Evolutionary conservation across 768 basidiomycete species (phyloP).

Genomic region (Mycena filopes): DNA sequence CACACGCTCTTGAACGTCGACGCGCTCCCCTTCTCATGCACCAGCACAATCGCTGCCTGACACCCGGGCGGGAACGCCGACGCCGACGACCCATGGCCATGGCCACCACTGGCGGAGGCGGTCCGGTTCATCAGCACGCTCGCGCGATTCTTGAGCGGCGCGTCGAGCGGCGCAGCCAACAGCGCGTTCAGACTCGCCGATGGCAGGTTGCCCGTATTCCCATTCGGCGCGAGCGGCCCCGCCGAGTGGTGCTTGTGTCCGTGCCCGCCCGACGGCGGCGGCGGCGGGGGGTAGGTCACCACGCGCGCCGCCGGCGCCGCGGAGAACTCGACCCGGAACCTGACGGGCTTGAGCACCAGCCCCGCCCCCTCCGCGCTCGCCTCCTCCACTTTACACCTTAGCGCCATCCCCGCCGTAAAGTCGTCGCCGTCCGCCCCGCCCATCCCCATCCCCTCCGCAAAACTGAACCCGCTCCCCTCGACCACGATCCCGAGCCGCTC

Average conservation of each 20-base stretch:
- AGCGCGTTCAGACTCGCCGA: conserved; percentile 29
- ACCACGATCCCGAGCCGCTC: conserved; percentile 72
- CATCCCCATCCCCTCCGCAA: conserved; percentile 37
- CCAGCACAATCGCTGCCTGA: conserved; percentile 75
- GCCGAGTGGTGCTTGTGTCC: conserved; percentile 39
- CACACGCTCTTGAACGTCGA: conserved; percentile 86
- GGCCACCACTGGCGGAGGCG: too few relatives aligned
- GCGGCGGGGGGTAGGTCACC: conserved; percentile 13
- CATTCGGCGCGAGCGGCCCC: conserved; percentile 35
- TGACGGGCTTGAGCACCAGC: conserved; percentile 74
- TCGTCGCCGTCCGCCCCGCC: conserved; percentile 34
- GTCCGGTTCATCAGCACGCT: conserved; percentile 38
- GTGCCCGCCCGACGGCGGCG: conserved; percentile 5
- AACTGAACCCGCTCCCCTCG: conserved; percentile 42
- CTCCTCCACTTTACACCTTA: conserved; percentile 68
- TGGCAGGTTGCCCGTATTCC: conserved; percentile 27
- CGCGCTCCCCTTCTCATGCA: conserved; percentile 92
- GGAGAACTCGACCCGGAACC: conserved; percentile 86
- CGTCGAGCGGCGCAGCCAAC: conserved; percentile 37
- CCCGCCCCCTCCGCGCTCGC: conserved; percentile 49
- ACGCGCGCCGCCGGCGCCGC: conserved; percentile 20
- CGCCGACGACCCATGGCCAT: conserved; percentile 36
- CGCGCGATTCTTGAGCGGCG: conserved; percentile 39
- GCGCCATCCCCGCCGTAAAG: conserved; percentile 35
- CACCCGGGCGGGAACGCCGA: conserved; percentile 49